Base-by-base conservation (phyloP, 805 yeast genomes). In the Lipomyces spencermartinsiae region DNA sequence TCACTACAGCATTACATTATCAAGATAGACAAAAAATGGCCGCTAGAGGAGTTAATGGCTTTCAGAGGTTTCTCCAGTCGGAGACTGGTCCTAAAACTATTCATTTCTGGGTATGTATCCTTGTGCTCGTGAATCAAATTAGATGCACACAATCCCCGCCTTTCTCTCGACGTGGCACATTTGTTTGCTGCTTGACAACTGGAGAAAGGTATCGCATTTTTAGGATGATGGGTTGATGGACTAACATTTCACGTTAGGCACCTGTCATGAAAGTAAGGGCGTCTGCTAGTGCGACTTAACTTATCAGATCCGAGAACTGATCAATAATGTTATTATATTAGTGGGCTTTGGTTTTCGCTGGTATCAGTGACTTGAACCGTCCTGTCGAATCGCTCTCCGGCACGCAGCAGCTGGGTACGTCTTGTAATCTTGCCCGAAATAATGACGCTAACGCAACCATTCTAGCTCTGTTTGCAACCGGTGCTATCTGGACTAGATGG, bases 401-500 rank as follows among this genome's bases (percentile, higher is more conserved):
- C 66, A 89, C 97, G 31, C 97, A 91, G 80, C 93, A 90, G 81
- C 78, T 87, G 57, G 72, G 72, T 69, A 61, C 3, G 68, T 74
- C 29, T 10, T 12, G 33, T 31, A 10, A 16, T 58, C 14, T 71
- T 6, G 31, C 8, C 49, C 49, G 56, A 25, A 53, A 25, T 53
- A 25, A 53, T 9, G 56, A 6, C 33, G 16, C 56, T 53, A 5
- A 31, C 33, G 14, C 14, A 19, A 25, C 53, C 12, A 25, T n/a
- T 25, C 49, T 54, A 64, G 97, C 98, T 1, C 83, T 94, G 66
- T 84, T 91, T 74, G 93, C 93, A 59, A 94, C 99, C 0, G 99
- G 98, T 64, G 87, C 87, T 63, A 92, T 94, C 75, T 94, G 99
- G 99, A 94, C 99, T 46, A 87, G 99, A 79, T 94, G 98, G 98